phyloP scores from a whole-genome alignment of 2,329 filamentous ascomycete genomes.

The Pseudogymnoascus sp. region DNA sequence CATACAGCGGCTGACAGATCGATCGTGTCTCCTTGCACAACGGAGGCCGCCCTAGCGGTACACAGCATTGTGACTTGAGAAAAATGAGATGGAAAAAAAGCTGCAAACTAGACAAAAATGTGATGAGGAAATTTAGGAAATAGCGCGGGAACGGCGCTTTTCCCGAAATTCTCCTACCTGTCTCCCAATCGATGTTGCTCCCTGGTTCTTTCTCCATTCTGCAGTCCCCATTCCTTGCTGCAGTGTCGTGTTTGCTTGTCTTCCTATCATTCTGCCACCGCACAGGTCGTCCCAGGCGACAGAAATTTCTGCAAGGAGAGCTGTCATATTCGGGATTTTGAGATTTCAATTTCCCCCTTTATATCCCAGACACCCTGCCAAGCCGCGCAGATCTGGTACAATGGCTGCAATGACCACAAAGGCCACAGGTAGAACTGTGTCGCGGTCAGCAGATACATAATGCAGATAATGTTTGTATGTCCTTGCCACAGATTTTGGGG shows the following conservation, averaged over 20 bases:
- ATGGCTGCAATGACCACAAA: background rate
- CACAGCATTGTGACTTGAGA: background rate
- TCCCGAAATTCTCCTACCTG: background rate
- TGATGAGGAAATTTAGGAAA: conserved; percentile 1
- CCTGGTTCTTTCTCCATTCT: background rate
- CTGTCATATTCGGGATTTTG: background rate
- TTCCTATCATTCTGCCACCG: background rate
- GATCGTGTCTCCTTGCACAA: conserved; percentile 2
- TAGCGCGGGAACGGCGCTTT: background rate
- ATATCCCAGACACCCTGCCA: background rate
- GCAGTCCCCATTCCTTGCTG: background rate
- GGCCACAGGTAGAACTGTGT: background rate
- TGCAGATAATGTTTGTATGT: conserved; percentile 5
- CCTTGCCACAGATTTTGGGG: background rate
- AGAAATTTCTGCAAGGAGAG: background rate
- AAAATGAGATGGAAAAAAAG: background rate
- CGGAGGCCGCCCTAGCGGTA: background rate
- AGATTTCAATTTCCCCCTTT: background rate
- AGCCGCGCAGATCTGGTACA: background rate
- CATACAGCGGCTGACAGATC: conserved; percentile 2
- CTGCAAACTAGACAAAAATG: background rate
- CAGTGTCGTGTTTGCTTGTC: background rate
- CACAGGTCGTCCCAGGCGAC: conserved; percentile 1
- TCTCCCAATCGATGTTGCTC: background rate
- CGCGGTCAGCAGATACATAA: background rate